Evolutionary conservation across 441 rosid genomes (phyloP).

Genomic region (Cnidoscolus chayamansa): DNA sequence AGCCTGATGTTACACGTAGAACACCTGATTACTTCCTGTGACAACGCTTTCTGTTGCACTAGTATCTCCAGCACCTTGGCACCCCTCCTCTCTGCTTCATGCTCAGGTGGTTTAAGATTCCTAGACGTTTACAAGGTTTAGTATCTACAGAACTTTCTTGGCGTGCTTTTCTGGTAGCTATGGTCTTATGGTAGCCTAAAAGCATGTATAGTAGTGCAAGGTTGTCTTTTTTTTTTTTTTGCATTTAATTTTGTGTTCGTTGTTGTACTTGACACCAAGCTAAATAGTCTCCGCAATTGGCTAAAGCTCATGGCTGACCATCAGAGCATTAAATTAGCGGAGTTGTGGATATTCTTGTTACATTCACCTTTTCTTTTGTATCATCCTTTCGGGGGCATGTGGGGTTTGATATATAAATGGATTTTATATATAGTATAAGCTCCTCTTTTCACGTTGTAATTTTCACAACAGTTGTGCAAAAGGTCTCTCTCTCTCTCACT

Average conservation of each 20-base stretch:
- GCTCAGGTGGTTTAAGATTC: conserved; percentile 10
- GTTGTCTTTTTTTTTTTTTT: conserved; percentile 28
- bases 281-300: conserved; percentile 10
- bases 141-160: conserved; percentile 17
- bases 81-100: neutral
- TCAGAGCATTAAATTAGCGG: conserved; percentile 20
- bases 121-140: neutral
- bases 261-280: conserved; percentile 16
- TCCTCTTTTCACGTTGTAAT: neutral
- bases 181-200: conserved; percentile 12
- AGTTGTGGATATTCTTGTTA: conserved; percentile 28
- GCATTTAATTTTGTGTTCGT: neutral
- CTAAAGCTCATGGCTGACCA: conserved; percentile 31
- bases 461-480: neutral
- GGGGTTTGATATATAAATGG: neutral
- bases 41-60: conserved; percentile 24
- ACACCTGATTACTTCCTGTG: conserved; percentile 91
- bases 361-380: neutral
- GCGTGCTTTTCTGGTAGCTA: conserved; percentile 19
- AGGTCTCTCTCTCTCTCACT: too few relatives aligned
- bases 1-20: conserved; percentile 88
- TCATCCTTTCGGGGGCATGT: neutral
- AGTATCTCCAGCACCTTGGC: neutral
- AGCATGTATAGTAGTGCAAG: conserved; percentile 42
- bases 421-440: conserved; percentile 1